Base-by-base conservation (phyloP, 495 filamentous ascomycete species). In the Aspergillus saccharolyticus region DNA sequence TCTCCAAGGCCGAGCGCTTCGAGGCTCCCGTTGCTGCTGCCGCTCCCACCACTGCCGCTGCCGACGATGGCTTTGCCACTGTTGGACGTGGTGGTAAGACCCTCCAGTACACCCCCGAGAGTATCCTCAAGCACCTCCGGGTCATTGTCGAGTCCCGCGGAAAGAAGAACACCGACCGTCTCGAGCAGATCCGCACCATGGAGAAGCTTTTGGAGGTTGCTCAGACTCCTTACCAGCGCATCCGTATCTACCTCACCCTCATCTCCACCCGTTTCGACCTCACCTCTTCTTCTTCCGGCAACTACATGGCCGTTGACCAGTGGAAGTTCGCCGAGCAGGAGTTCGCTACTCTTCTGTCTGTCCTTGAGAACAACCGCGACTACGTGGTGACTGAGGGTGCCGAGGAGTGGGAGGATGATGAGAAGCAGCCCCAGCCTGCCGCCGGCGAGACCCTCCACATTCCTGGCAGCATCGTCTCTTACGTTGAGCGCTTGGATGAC, bases 341-440 rank as follows among this genome's bases (percentile, higher is more conserved):
- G 66, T 85, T 96, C 60, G 80, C 80, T 15, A 78, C 75, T 50
- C 78, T 99, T 18, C 80, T 99, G 48, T 77, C 84, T 47, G 84
- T 90, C 14, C 86, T 99, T 47, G 91, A 96, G 70, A 70, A 77
- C 42, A 87, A 90, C 71, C 78, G 74, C 55, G 83, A 91, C 59
- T 84, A 91, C 63, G 78, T 97, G 52, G 87, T 98, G 44, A 78
- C 92, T 53, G 94, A 97, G 72, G 84, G 80, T 59, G 94, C 92
- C 16, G 94, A 99, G 60, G 95, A 99, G 68, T 97, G 94, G 94
- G 94, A 99, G 64, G 95, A 99, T 70, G 94, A 97, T 62, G 95
- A 97, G 60, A 96, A 95, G 74, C 83, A 84, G 25, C 94, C 94
- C 18, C 79, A 80, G 33, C 76, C 90, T 62, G 81, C 78, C 16